Evolutionary conservation across 495 filamentous ascomycete species (phyloP), one percentile per base, ranked within the genome.

Genomic region (Schizothecium vesticola): DNA sequence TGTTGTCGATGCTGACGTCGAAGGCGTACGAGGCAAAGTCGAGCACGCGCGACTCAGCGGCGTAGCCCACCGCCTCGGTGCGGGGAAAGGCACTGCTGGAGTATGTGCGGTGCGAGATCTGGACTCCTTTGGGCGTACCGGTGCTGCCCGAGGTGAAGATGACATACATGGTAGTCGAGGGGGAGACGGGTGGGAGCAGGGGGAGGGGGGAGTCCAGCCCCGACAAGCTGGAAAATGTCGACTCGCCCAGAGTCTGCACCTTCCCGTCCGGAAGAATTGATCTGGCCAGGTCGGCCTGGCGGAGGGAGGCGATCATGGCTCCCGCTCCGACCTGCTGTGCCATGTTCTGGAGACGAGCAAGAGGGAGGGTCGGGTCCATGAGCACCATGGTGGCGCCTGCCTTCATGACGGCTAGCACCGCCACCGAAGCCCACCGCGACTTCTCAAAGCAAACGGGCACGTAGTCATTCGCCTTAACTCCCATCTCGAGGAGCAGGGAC

Each of bases 1-100:
- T 86, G 31, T 88, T 87, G 9, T 82, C 67, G 19, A 89, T 76
- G 60, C 83, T 84, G 23, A 84, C 81, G 64, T 90, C 87, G 57
- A 88, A 90, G 2, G 83, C 84, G 65, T 85, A 87, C 43, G 84
- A 81, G 11, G 87, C 84, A 67, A 86, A 90, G 69, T 90, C 86
- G n/a, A 90, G 73, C 0, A 84, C 77, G 0, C 83, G 70, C 21
- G 83, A 81, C 0, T 69, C 59, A 11, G 16, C 10, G 1, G 29
- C 26, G 67, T 68, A 68, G 58, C 65, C 70, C 3, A 74, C 65
- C 6, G 70, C 65, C 16, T 19, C 31, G 6, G 70, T 65, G 7
- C 68, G 64, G 1, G 67, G 70, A 19, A 65, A 56, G 1, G 79
- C 68, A 26, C 76, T 70, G 67, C 85, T 78, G 25, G 75, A 72